Conservation (phyloP, 345 rosid genomes). For the Eucalyptus grandis region DNA sequence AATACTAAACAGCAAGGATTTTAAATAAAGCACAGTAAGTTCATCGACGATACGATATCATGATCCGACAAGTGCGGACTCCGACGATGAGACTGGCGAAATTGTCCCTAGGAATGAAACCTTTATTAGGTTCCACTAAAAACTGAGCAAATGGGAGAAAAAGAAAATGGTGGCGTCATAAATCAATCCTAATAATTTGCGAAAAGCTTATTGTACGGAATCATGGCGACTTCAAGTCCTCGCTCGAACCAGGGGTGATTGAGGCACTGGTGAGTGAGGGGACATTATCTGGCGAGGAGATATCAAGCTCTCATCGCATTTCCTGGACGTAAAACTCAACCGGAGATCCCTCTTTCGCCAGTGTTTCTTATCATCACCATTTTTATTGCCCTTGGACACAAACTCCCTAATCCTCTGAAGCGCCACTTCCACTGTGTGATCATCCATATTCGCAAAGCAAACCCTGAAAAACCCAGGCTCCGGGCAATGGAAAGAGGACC, state of each 20-base stretch:
- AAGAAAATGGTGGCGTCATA: too few relatives aligned
- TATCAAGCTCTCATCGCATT: slow-evolving; percentile 30
- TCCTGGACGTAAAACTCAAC: slow-evolving; percentile 30
- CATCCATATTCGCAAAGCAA: slow-evolving; percentile 83
- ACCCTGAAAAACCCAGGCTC: slow-evolving; percentile 93
- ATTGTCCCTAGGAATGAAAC: neutral
- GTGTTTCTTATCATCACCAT: slow-evolving; percentile 2
- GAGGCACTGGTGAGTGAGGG: slow-evolving; percentile 50
- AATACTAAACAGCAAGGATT: neutral
- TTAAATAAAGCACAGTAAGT: neutral
- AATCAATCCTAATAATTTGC: neutral
- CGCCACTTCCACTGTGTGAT: slow-evolving; percentile 44
- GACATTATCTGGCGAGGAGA: slow-evolving; percentile 17
- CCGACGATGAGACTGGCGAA: neutral
- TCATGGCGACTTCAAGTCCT: neutral
- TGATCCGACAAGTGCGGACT: neutral
- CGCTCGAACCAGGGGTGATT: slow-evolving; percentile 56
- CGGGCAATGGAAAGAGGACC: slow-evolving; percentile 55
- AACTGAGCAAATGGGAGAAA: neutral
- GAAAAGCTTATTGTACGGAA: neutral
- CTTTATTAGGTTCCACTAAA: neutral
- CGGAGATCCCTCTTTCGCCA: slow-evolving; percentile 22
- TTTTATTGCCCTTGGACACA: neutral
- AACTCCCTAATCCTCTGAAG: slow-evolving; percentile 42
- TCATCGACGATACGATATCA: neutral